Base-by-base conservation (phyloP, 2,329 filamentous ascomycete genomes). In the Davidsoniella eucalypti region DNA sequence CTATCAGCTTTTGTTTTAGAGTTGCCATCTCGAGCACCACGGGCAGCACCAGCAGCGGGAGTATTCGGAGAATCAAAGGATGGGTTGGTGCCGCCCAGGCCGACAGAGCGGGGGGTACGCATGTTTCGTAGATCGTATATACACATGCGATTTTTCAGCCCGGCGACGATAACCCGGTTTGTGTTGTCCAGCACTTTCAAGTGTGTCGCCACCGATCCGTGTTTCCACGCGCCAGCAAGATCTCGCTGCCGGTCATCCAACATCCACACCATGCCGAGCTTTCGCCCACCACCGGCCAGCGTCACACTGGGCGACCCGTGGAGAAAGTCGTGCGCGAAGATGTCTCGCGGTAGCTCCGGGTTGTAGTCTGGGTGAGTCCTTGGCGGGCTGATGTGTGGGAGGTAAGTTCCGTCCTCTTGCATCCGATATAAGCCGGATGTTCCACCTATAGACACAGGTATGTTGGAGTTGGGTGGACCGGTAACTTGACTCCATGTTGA, bases 81-180 rank as follows among this genome's bases (percentile, higher is more conserved):
- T n/a, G 29, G 12, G 29, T 12, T 38, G 2, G 47, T 55, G 41
- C 6, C 33, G 42, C 9, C 12, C 10, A 12, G 10, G 23, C n/a
- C 33, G 16, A 21, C 39, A 16, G n/a, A 14, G 7, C 3, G 18
- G 14, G 36, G 29, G 14, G 39, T 42, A 9, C 40, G 50, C 9
- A 36, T 49, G 23, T 67, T 75, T 1, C 78, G 73, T 29, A 73
- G 54, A 54, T 82, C 78, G 56, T 78, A 81, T 4, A 79, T 61
- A 1, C 65, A 65, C 63, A 81, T 71, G 49, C 58, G 64, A 57
- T 65, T 67, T 29, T 61, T 57, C 2, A 76, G 61, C 1, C 76
- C 75, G 0, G 73, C 69, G 3, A 71, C 70, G 2, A 81, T 62
- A 17, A 79, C 62, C 42, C 72, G 69, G 6, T 52, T 18, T 33